Conservation (phyloP, 331 rosid genomes). For the Prunus yedoensis region DNA sequence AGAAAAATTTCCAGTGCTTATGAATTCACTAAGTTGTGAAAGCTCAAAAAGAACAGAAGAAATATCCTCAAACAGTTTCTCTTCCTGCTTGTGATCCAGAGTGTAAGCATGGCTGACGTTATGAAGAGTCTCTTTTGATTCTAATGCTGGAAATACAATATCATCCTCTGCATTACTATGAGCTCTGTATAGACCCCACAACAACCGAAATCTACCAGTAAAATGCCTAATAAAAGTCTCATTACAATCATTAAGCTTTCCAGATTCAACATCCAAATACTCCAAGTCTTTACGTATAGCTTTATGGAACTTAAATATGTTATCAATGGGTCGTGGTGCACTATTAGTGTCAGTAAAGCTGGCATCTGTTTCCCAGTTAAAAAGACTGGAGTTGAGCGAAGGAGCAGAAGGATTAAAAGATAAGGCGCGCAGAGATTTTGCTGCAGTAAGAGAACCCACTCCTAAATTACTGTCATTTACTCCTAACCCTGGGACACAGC, state of each 20-base stretch:
- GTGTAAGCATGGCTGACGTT: conserved; percentile 60
- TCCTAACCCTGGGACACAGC: conserved; percentile 90
- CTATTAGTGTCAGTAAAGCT: conserved; percentile 23
- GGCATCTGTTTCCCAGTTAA: conserved; percentile 45
- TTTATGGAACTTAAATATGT: conserved; percentile 55
- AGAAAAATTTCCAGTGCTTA: conserved; percentile 14
- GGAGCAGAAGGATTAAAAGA: conserved; percentile 42
- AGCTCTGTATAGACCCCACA: conserved; percentile 59
- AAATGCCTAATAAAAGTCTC: conserved; percentile 43
- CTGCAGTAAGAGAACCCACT: conserved; percentile 65
- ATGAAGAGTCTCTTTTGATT: conserved; percentile 53
- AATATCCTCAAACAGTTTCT: conserved; percentile 48
- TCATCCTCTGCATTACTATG: conserved; percentile 65
- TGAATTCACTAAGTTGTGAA: conserved; percentile 28
- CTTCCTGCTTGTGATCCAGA: conserved; percentile 57
- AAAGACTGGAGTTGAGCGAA: conserved; percentile 47
- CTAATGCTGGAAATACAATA: conserved; percentile 53
- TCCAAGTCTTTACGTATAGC: conserved; percentile 58
- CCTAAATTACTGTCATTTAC: conserved; percentile 73
- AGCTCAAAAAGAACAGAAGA: conserved; percentile 43
- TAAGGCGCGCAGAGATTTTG: conserved; percentile 53
- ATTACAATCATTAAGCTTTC: conserved; percentile 38
- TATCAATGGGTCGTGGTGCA: conserved; percentile 45
- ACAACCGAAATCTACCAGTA: conserved; percentile 49
- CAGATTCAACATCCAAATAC: conserved; percentile 51